Base-by-base conservation (phyloP, 2,329 filamentous ascomycete genomes). In the Fusarium lateritium region DNA sequence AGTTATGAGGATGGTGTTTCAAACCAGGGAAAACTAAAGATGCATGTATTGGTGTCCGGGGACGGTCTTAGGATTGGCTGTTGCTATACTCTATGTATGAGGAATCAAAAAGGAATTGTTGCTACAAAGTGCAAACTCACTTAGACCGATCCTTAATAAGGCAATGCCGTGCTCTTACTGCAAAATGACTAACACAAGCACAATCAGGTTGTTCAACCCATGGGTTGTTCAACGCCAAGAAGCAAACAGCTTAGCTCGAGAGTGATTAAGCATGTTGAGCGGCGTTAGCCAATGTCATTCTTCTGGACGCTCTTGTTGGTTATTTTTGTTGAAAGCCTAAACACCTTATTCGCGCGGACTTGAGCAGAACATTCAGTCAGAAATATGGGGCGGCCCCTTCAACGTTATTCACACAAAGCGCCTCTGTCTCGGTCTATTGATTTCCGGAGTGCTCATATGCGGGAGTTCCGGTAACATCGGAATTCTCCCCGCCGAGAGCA, bases 341-440 rank as follows among this genome's bases (percentile, higher is more conserved):
- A 56, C 42, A 38, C 46, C 45, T 45, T 61, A 65, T 70, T 71
- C 62, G 65, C 58, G 61, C 70, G 49, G 61, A 47, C 56, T 59
- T 67, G 56, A 43, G 40, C 56, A 53, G 33, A 56, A 31, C n/a
- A 42, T 44, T 44, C 26, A 21, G 22, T 53, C 51, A 47, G 62
- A 73, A 64, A 46, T 61, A 67, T 69, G 56, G 65, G 54, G 24
- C 67, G 26, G 21, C 28, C 17, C 38, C 24, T 45, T 36, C 11
- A 19, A 21, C 28, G n/a, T 50, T 49, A 40, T 52, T 54, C 46
- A 28, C 33, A 33, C 24, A 22, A 45, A 34, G 19, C 42, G 47
- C 43, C 43, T 50, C 46, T 22, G 15, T 34, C n/a, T 45, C 34
- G 50, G 39, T 21, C 38, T 47, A 19, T 33, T 34, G 33, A 36